These are phyloP conservation scores for Ceratobasidium papillatum DNA, from an alignment of 1,284 basidiomycete genomes.

Conservation along the genomic window DNA sequence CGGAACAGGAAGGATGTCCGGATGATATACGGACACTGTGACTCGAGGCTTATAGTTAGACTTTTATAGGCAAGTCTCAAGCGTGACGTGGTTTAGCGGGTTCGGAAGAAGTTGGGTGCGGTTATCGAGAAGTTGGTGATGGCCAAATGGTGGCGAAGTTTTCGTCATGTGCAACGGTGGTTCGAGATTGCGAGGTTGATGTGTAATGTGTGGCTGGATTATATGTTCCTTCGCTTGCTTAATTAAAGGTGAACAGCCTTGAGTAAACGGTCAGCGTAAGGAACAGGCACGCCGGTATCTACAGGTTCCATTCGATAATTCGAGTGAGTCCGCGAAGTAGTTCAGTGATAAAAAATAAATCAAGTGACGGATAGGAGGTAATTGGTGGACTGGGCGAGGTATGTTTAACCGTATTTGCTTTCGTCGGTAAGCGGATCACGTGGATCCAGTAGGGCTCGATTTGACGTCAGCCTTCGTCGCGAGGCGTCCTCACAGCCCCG, in stretches of 20 bases:
- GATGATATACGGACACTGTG: not conserved
- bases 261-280: too few relatives aligned
- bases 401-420: not conserved
- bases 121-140: not conserved
- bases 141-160: too few relatives aligned
- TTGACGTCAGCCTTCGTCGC: slow-evolving; percentile 1
- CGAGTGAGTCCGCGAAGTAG: too few relatives aligned
- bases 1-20: too few relatives aligned
- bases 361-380: not conserved
- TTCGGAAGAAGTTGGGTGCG: not conserved
- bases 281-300: too few relatives aligned
- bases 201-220: not conserved
- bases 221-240: not conserved
- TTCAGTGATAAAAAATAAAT: not conserved
- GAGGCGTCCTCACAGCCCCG: not conserved
- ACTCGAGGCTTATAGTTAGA: not conserved
- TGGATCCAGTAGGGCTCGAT: not conserved
- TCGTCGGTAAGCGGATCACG: not conserved
- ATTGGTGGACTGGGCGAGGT: not conserved
- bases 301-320: too few relatives aligned
- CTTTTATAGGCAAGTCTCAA: not conserved
- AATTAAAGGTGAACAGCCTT: not conserved
- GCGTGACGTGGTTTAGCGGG: not conserved
- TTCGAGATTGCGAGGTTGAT: too few relatives aligned
- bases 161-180: not conserved